Percentiles rank a stretch among this genome's conserved stretches.
These are phyloP conservation scores for Eragrostis curvula DNA, from an alignment of 176 grass and related monocot species.

Conservation along the genomic window DNA sequence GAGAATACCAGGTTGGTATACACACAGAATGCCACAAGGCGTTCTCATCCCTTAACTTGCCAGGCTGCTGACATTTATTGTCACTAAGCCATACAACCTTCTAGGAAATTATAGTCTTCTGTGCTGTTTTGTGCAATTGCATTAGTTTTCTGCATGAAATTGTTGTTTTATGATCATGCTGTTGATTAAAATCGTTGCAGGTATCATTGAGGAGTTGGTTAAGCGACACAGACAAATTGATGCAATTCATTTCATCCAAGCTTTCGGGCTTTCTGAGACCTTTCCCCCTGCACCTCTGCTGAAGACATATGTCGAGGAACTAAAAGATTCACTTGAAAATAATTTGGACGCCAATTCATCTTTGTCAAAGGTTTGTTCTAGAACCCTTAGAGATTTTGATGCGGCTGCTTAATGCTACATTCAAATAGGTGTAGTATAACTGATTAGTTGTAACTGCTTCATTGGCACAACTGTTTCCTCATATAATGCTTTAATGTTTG, in stretches of 20 bases:
- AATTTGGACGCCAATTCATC: slow-evolving; percentile 45
- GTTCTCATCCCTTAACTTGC: slow-evolving; percentile 56
- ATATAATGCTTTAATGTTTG: not conserved
- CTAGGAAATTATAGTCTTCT: slow-evolving; percentile 35
- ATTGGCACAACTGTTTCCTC: not conserved
- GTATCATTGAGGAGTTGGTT: slow-evolving; percentile 67
- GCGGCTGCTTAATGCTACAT: slow-evolving; percentile 11
- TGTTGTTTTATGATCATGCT: slow-evolving; percentile 18
- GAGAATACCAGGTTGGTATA: slow-evolving; percentile 92
- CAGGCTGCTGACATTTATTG: slow-evolving; percentile 36
- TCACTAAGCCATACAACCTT: slow-evolving; percentile 36
- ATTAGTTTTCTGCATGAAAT: slow-evolving; percentile 9
- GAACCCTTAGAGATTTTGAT: slow-evolving; percentile 10
- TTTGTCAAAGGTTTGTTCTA: slow-evolving; percentile 43
- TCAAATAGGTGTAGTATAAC: not conserved
- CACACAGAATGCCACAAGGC: slow-evolving; percentile 48
- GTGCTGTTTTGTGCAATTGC: slow-evolving; percentile 18
- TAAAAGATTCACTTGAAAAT: slow-evolving; percentile 55
- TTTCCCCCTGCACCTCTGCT: slow-evolving; percentile 71
- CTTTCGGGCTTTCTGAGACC: slow-evolving; percentile 63
- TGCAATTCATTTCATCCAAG: slow-evolving; percentile 81
- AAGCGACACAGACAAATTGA: slow-evolving; percentile 78
- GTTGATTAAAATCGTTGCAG: slow-evolving; percentile 45
- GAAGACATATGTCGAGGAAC: slow-evolving; percentile 66
- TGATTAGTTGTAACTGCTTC: not conserved